These are phyloP conservation scores for Aegilops speltoides DNA, from an alignment of 176 grass and related monocot genomes.

Conservation along the genomic window DNA sequence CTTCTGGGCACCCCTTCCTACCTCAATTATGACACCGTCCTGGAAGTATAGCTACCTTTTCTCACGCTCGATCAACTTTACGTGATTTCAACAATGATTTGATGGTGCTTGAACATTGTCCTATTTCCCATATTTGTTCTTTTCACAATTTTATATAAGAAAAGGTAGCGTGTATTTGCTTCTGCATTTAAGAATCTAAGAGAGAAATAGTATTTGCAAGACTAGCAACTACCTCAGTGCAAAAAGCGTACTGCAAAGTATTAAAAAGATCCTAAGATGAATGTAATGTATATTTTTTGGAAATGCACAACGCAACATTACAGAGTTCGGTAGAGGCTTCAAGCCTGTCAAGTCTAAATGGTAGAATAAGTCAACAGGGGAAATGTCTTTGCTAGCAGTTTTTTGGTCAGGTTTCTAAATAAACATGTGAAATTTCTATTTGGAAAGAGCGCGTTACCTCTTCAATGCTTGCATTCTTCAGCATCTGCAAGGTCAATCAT, in stretches of 20 bases:
- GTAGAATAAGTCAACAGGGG: conserved; percentile 3
- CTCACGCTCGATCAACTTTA: conserved; percentile 26
- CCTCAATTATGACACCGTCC: conserved; percentile 31
- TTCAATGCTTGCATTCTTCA: conserved; percentile 79
- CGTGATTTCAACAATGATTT: conserved; percentile 26
- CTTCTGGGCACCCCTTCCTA: not conserved
- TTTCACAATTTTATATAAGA: too few relatives aligned
- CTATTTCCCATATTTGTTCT: not conserved
- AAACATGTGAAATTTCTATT: conserved; percentile 5
- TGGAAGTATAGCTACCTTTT: conserved; percentile 32
- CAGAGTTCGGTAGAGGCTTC: not conserved
- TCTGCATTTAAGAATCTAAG: too few relatives aligned
- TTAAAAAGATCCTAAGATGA: too few relatives aligned
- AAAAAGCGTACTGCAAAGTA: too few relatives aligned
- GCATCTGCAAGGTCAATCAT: conserved; percentile 51
- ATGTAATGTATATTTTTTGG: not conserved
- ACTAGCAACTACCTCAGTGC: too few relatives aligned
- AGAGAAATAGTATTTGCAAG: too few relatives aligned
- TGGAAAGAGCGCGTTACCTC: conserved; percentile 46
- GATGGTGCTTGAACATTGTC: conserved; percentile 5
- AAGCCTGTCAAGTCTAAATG: not conserved
- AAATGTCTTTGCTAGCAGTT: not conserved
- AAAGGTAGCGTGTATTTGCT: too few relatives aligned
- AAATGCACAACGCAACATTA: not conserved
- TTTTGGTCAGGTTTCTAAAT: conserved; percentile 1